Evolutionary conservation across 2,329 filamentous ascomycete species (phyloP).

Genomic region (Penicillium sp.): DNA sequence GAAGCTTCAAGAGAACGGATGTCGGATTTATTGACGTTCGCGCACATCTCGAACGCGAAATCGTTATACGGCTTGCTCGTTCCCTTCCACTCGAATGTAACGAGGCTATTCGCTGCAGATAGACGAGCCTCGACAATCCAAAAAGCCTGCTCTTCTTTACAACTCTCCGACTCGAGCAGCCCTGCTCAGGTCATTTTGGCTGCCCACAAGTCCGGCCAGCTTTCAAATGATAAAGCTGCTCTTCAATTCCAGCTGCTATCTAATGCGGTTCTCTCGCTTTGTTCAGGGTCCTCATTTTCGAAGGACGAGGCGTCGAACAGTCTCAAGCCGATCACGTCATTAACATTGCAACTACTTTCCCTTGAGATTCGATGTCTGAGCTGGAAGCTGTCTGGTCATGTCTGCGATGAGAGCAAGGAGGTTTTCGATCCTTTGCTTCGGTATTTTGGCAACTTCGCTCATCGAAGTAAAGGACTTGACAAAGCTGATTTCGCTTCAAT

Average conservation of each 20-base stretch:
- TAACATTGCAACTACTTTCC: slow-evolving; percentile 44
- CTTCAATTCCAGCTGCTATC: slow-evolving; percentile 47
- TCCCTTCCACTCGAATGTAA: slow-evolving; percentile 42
- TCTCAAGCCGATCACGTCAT: slow-evolving; percentile 30
- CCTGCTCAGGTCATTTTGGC: slow-evolving; percentile 41
- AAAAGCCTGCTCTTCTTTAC: slow-evolving; percentile 33
- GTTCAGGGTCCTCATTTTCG: slow-evolving; percentile 21
- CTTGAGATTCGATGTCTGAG: slow-evolving; percentile 43
- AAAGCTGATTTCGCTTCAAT: slow-evolving; percentile 39
- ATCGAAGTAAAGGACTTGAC: slow-evolving; percentile 35
- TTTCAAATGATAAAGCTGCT: slow-evolving; percentile 42
- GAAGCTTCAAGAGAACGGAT: slow-evolving; percentile 36
- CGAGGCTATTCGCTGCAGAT: slow-evolving; percentile 40
- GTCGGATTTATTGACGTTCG: slow-evolving; percentile 39
- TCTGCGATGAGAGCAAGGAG: slow-evolving; percentile 44
- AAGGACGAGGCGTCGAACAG: slow-evolving; percentile 14
- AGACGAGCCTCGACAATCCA: slow-evolving; percentile 34
- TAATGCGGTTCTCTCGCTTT: slow-evolving; percentile 40
- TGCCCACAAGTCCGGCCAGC: slow-evolving; percentile 37
- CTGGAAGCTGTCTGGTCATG: slow-evolving; percentile 45
- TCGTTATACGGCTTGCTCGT: slow-evolving; percentile 36
- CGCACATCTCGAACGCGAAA: slow-evolving; percentile 28
- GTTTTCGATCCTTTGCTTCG: slow-evolving; percentile 45
- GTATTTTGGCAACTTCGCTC: slow-evolving; percentile 39
- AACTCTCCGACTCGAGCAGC: slow-evolving; percentile 37